phyloP scores from a whole-genome alignment of 176 grass and related monocot genomes.

The Musa acuminata region DNA sequence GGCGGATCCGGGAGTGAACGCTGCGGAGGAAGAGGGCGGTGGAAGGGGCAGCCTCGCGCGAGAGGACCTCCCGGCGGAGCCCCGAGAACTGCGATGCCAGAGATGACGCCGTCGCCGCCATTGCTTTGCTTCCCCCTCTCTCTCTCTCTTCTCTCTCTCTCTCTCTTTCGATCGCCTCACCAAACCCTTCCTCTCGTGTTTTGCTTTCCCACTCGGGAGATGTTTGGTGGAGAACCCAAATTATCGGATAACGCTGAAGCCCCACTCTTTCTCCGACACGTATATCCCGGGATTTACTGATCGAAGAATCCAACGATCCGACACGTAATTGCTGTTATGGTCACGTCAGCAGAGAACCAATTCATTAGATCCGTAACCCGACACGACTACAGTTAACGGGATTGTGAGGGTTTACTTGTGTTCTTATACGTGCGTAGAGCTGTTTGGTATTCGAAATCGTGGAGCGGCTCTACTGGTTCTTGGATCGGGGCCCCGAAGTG shows the following conservation, averaged over 20 bases:
- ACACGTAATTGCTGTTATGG: neutral
- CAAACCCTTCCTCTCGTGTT: no score
- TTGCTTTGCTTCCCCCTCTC: neutral
- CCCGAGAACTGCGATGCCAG: conserved; percentile 49
- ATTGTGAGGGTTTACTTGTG: no score
- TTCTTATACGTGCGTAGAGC: no score
- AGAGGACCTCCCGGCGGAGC: conserved; percentile 21
- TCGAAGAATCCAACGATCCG: neutral
- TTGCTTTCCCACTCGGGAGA: neutral
- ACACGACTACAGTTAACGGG: no score
- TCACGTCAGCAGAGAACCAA: no score
- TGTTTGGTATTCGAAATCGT: no score
- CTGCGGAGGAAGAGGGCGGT: conserved; percentile 13
- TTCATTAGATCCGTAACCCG: no score
- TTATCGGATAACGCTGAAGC: neutral
- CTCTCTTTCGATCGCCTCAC: no score
- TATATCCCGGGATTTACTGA: neutral
- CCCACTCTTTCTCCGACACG: neutral
- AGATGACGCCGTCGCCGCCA: conserved; percentile 58
- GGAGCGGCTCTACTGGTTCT: no score
- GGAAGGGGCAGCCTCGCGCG: conserved; percentile 7
- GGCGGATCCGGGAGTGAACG: conserved; percentile 35
- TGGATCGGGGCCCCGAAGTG: no score
- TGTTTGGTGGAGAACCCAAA: neutral
- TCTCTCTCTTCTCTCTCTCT: no score